phyloP scores from a whole-genome alignment of 805 yeast species.

The Kuraishia ogatae region DNA sequence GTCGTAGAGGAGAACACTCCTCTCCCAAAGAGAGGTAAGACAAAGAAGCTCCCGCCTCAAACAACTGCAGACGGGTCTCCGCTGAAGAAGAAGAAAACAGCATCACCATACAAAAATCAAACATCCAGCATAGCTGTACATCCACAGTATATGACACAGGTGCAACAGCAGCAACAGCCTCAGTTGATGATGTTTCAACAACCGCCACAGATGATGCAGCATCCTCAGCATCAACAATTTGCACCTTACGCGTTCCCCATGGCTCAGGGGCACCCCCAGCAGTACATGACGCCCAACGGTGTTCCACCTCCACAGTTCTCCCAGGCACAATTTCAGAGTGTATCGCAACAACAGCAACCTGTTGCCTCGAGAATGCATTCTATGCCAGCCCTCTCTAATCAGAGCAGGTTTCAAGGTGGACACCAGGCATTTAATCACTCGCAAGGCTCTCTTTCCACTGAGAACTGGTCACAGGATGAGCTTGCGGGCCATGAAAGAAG shows the following conservation, averaged over 20 bases:
- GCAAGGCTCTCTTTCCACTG: slow-evolving; percentile 8
- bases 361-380: not conserved
- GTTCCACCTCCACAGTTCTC: not conserved
- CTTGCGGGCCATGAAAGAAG: slow-evolving; percentile 18
- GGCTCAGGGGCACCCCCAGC: not conserved
- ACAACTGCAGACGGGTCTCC: not conserved
- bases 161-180: slow-evolving; percentile 19
- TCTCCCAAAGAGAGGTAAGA: slow-evolving; percentile 29
- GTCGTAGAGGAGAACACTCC: slow-evolving; percentile 38
- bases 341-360: slow-evolving; percentile 4
- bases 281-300: not conserved
- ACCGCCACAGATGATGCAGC: not conserved
- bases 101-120: not conserved
- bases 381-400: not conserved
- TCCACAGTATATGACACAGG: slow-evolving; percentile 18
- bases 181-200: slow-evolving; percentile 1
- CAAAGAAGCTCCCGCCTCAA: slow-evolving; percentile 5
- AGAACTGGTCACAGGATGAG: slow-evolving; percentile 23
- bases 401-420: slow-evolving; percentile 4
- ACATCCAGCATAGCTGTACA: not conserved
- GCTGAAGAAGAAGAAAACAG: not conserved
- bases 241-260: not conserved
- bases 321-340: slow-evolving; percentile 1
- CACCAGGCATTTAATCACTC: slow-evolving; percentile 14
- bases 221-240: not conserved